Conservation (phyloP, 2,329 filamentous ascomycete genomes). For the Biscogniauxia mediterranea region DNA sequence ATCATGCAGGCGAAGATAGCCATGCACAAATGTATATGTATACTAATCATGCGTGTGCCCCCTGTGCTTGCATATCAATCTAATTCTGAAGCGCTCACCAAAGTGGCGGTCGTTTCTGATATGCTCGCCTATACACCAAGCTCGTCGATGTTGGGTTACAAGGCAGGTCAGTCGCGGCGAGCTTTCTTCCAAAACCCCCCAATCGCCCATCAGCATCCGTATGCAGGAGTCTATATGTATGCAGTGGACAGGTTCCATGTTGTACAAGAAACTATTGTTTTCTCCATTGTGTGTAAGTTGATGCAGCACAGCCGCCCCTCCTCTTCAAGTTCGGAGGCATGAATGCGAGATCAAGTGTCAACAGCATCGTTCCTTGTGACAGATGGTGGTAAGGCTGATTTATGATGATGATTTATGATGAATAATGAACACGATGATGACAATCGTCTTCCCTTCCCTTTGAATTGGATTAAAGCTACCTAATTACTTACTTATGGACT, state of each 20-base stretch:
- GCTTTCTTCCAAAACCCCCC: neutral
- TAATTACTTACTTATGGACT: too few species aligned
- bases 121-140: neutral
- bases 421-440: neutral
- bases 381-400: neutral
- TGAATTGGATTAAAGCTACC: neutral
- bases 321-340: neutral
- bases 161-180: neutral
- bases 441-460: neutral
- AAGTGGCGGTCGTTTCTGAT: neutral
- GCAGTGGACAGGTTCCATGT: neutral
- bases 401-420: too few species aligned
- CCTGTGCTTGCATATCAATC: neutral
- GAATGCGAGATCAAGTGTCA: neutral
- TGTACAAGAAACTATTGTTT: neutral
- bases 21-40: neutral
- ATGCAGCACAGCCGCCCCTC: neutral
- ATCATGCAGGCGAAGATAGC: neutral
- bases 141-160: slow-evolving; percentile 1
- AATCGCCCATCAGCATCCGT: neutral
- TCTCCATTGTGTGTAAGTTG: neutral
- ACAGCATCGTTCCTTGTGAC: neutral
- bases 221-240: neutral
- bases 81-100: neutral
- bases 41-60: neutral